Evolutionary conservation across 2,329 filamentous ascomycete genomes (phyloP), one percentile per base, ranked within the genome.

Genomic region (Colletotrichum lupini): DNA sequence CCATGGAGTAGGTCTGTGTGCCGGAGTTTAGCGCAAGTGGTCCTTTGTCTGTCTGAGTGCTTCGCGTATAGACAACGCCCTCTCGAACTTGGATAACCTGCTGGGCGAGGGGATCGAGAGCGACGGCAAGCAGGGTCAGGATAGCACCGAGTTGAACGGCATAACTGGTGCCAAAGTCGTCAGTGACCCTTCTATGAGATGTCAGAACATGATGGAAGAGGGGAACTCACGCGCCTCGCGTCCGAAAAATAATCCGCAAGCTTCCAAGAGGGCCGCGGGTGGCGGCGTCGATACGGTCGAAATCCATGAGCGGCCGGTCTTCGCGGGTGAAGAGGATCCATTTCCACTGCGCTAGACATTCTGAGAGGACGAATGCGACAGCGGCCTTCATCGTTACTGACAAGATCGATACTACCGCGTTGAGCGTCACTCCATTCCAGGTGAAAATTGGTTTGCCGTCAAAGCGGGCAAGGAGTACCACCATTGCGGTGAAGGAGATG

Each of bases 341-440:
- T 32, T 72, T 72, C 68, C 68, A 72, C 35, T 72, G 68, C 1
- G 68, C 63, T 6, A 72, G 37, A 11, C 68, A 68, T 24, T 72
- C 68, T 1, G 68, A 56, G 2, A 72, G 37, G 7, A 58, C 22
- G 3, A 58, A 72, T 0, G 57, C 57, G 1, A 67, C 8, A 1
- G 63, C 46, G 0, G 68, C 63, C 8, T 72, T 72, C 3, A 72
- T 14, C 0, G 57, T 22, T 2, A 72, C 63, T 0, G 68, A 72
- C 22, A 67, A 57, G 0, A 72, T 24, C 5, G 68, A 72, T 0
- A 67, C 35, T 5, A 58, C 19, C 3, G 68, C 5, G 16, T 72
- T 72, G 24, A 72, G 57, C 0, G 68, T 67, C 5, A 72, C 4
- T 1, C 68, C 68, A 11, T 67, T 46, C 63, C 64, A 42, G 2